A percentile compares a stretch with the other conserved stretches of the same genome.
Evolutionary conservation across 768 basidiomycete species (phyloP).

Genomic region (Termitomyces titanicus): DNA sequence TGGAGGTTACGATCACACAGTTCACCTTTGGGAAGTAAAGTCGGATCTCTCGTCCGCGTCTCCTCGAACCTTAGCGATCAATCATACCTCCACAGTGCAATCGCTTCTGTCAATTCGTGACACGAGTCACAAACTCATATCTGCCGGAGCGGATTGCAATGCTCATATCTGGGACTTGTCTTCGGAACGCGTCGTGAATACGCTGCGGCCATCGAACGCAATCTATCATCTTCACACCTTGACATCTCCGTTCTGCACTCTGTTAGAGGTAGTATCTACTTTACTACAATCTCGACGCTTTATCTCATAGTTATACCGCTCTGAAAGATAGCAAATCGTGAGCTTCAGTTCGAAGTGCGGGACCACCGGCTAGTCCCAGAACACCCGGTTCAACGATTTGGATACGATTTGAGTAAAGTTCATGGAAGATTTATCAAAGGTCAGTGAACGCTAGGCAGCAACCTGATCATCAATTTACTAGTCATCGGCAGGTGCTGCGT

Average conservation of each 20-base stretch:
- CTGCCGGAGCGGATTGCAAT: slow-evolving; percentile 46
- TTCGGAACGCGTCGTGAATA: slow-evolving; percentile 38
- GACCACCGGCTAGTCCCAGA: slow-evolving; percentile 38
- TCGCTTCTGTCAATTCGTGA: slow-evolving; percentile 40
- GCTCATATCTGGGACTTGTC: slow-evolving; percentile 43
- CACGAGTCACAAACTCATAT: slow-evolving; percentile 42
- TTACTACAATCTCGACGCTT: not conserved
- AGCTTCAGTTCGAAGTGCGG: slow-evolving; percentile 50
- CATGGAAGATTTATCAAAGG: slow-evolving; percentile 47
- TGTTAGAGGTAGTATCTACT: slow-evolving; percentile 36
- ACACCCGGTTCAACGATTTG: slow-evolving; percentile 38
- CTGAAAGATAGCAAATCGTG: slow-evolving; percentile 43
- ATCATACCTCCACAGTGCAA: slow-evolving; percentile 39
- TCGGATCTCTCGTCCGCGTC: slow-evolving; percentile 28
- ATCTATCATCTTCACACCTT: slow-evolving; percentile 40
- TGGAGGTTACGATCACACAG: slow-evolving; percentile 45
- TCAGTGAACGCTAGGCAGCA: slow-evolving; percentile 8
- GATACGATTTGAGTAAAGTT: slow-evolving; percentile 30
- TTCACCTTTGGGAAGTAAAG: slow-evolving; percentile 44
- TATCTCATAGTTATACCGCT: not conserved
- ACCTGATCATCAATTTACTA: not conserved
- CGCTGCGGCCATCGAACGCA: slow-evolving; percentile 37
- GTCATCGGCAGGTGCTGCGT: slow-evolving; percentile 6
- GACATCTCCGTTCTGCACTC: slow-evolving; percentile 33
- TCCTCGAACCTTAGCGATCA: slow-evolving; percentile 30